Evolutionary conservation across 140 eudicot species (phyloP), one percentile per base, ranked within the genome.

Genomic region (Flaveria floridana): DNA sequence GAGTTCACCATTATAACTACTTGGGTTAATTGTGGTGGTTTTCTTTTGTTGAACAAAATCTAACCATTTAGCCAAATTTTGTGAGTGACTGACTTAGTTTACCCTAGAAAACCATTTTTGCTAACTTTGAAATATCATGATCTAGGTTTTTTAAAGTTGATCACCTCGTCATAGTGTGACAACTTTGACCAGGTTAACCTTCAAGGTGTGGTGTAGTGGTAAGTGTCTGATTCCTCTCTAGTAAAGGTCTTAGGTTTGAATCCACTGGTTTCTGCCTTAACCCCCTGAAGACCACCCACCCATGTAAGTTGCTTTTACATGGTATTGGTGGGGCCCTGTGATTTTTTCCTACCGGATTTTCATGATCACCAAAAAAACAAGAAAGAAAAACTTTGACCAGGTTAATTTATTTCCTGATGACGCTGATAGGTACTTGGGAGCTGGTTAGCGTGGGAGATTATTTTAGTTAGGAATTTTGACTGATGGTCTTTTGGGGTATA

Each of bases 1-100:
- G 65, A 53, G 56, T 72, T 67, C 25, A 23, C 23, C 58, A 42
- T 61, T 77, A 42, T 61, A 21, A 44, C 10, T 50, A 57, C 30
- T 28, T 51, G 23, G 14, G 11, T 6, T 42, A 37, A 39, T 34
- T 34, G 34, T n/a, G 6, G 23, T n/a, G 16, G 23, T 52, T 11
- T 13, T 61, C 13, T 61, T 26, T 26, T 26, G 2, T 12, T 11
- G 13, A 61, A 34, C 7, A 64, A 30, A 64, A 34, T 11, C 2
- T 39, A 34, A 34, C 41, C 8, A 34, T 34, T 34, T 34, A 30
- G 48, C 46, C 48, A 64, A 64, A 30, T 64, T 64, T 6, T 30
- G 12, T 37, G 41, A 30, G 68, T 63, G 15, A 62, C 46, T 9
- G 15, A 30, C 68, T 2, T 63, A 13, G 68, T 30, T 2, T 14